phyloP scores from a whole-genome alignment of 1,139 yeast genomes.

The Yamadazyma sp. region DNA sequence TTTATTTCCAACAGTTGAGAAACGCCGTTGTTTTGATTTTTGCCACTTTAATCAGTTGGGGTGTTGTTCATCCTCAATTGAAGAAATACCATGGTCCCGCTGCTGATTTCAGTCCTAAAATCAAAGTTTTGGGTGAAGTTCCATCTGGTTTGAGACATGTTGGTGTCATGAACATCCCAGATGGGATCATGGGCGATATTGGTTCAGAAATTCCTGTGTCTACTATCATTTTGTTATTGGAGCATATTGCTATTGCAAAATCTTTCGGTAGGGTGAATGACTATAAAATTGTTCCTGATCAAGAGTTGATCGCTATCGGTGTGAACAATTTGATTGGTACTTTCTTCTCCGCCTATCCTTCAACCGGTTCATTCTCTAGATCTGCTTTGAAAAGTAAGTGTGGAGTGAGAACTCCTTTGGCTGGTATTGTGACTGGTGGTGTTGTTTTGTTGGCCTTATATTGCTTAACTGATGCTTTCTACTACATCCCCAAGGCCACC shows the following conservation, averaged over 20 bases:
- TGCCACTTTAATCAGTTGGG: conserved; percentile 71
- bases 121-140: conserved; percentile 69
- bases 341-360: conserved; percentile 90
- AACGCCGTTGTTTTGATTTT: conserved; percentile 79
- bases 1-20: conserved; percentile 75
- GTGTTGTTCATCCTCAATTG: conserved; percentile 66
- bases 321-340: conserved; percentile 88
- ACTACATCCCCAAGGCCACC: conserved; percentile 87
- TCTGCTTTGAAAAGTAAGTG: conserved; percentile 93
- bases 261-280: conserved; percentile 92
- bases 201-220: conserved; percentile 86
- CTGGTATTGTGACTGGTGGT: conserved; percentile 88
- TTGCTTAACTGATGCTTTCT: conserved; percentile 79
- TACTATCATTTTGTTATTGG: conserved; percentile 75
- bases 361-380: conserved; percentile 94
- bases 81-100: conserved; percentile 48
- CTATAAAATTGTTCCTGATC: conserved; percentile 88
- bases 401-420: conserved; percentile 93
- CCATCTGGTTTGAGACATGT: conserved; percentile 80
- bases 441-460: conserved; percentile 87
- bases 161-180: conserved; percentile 69
- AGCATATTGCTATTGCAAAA: conserved; percentile 91
- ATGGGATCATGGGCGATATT: conserved; percentile 58
- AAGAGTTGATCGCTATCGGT: conserved; percentile 93
- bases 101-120: conserved; percentile 42